Conservation (phyloP, 2,329 filamentous ascomycete genomes). For the Penicillium paneum region DNA sequence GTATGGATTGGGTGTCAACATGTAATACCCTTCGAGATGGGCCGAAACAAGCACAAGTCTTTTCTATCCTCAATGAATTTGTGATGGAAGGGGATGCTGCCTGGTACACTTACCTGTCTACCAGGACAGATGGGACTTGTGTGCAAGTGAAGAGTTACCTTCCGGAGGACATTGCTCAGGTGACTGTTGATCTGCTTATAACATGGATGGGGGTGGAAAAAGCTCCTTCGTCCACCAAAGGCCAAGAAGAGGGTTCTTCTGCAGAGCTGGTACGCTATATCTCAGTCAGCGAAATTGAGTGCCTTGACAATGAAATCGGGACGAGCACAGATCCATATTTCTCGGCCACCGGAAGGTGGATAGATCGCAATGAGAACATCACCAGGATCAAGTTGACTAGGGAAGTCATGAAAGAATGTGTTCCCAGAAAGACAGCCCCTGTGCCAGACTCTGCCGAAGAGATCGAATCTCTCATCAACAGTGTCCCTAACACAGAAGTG, state of each 20-base stretch:
- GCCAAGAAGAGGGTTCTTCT: neutral
- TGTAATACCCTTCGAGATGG: neutral
- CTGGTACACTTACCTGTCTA: neutral
- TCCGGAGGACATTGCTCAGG: neutral
- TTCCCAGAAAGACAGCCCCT: neutral
- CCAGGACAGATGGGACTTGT: neutral
- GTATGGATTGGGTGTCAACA: neutral
- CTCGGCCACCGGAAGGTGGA: fast-evolving
- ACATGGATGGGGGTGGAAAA: neutral
- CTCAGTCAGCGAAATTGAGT: neutral
- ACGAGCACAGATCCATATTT: too few relatives aligned
- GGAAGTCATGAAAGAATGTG: neutral
- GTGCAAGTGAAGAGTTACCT: neutral
- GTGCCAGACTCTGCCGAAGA: neutral
- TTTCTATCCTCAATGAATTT: neutral
- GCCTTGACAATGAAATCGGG: neutral
- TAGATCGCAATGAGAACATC: neutral
- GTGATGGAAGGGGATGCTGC: neutral
- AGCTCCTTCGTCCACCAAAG: neutral
- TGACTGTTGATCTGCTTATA: neutral
- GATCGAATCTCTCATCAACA: neutral
- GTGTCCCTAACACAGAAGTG: neutral
- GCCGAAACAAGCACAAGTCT: neutral
- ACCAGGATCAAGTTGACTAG: neutral
- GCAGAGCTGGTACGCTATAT: neutral